Percentiles rank a stretch among this genome's conserved stretches.
phyloP scores from a whole-genome alignment of 225 moss, liverwort and hornwort species.

The Lunularia cruciata region DNA sequence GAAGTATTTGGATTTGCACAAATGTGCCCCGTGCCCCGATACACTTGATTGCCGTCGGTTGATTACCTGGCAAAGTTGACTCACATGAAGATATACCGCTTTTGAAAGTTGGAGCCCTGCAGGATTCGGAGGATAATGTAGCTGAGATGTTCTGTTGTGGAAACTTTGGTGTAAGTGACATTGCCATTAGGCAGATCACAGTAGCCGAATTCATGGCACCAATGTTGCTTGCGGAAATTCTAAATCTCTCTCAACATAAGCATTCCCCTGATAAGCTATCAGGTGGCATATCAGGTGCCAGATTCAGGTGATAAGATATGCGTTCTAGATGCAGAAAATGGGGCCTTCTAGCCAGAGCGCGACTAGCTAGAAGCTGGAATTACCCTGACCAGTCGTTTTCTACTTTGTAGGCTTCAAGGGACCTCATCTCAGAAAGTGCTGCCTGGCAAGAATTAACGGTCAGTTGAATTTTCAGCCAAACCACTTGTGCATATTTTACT shows the following conservation, averaged over 20 bases:
- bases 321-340: too few species aligned
- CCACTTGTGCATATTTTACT: too few species aligned
- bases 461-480: not conserved
- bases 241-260: too few species aligned
- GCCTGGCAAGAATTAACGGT: constrained; percentile 92
- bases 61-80: constrained; percentile 24
- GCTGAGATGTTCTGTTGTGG: constrained; percentile 47
- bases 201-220: too few species aligned
- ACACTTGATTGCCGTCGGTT: constrained; percentile 15
- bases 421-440: constrained; percentile 58
- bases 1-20: constrained; percentile 15
- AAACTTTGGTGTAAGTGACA: constrained; percentile 19
- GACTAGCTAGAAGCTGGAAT: too few species aligned
- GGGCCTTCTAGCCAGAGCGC: too few species aligned
- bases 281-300: too few species aligned
- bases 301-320: too few species aligned
- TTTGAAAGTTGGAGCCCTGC: constrained; percentile 19
- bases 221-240: too few species aligned
- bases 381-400: not conserved
- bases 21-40: constrained; percentile 21
- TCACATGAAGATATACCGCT: too few species aligned
- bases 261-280: too few species aligned
- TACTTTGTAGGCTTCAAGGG: constrained; percentile 21
- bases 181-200: too few species aligned
- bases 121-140: constrained; percentile 41